Conservation (phyloP, 306 rosid genomes). For the Malus fusca region DNA sequence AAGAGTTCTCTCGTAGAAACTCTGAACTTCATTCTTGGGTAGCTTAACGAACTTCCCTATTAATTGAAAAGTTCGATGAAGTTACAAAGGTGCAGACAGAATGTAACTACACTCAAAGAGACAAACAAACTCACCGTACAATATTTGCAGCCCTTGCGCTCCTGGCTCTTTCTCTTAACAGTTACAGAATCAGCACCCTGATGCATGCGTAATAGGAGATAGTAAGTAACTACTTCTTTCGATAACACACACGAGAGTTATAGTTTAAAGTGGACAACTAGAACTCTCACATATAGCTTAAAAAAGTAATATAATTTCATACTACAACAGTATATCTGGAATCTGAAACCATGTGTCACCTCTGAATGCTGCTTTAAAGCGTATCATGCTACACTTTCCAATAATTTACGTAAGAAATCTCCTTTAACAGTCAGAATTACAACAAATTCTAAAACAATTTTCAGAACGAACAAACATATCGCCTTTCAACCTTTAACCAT, state of each 20-base stretch:
- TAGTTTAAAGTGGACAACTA: not conserved
- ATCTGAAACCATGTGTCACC: not conserved
- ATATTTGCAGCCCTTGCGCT: conserved; percentile 53
- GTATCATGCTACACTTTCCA: not conserved
- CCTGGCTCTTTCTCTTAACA: conserved; percentile 23
- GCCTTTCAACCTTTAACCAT: not conserved
- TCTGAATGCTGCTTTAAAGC: not conserved
- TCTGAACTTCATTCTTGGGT: conserved; percentile 67
- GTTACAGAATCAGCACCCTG: conserved; percentile 43
- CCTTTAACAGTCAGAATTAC: not conserved
- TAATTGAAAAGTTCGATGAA: conserved; percentile 14
- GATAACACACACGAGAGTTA: conserved; percentile 9
- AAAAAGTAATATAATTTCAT: not conserved
- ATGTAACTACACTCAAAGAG: conserved; percentile 1
- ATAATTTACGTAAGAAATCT: not conserved
- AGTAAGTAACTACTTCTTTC: not conserved
- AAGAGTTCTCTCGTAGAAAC: conserved; percentile 62
- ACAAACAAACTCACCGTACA: conserved; percentile 64
- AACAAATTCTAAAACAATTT: not conserved
- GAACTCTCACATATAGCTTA: not conserved
- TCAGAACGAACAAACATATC: not conserved
- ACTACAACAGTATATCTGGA: not conserved
- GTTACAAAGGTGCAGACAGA: not conserved
- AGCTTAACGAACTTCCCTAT: conserved; percentile 54
- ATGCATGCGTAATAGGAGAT: conserved; percentile 22